A percentile compares a stretch with the other conserved stretches of the same genome.
These are phyloP conservation scores for Hyaloperonospora arabidopsidis DNA, from an alignment of 352 stramenopile species.

Conservation along the genomic window DNA sequence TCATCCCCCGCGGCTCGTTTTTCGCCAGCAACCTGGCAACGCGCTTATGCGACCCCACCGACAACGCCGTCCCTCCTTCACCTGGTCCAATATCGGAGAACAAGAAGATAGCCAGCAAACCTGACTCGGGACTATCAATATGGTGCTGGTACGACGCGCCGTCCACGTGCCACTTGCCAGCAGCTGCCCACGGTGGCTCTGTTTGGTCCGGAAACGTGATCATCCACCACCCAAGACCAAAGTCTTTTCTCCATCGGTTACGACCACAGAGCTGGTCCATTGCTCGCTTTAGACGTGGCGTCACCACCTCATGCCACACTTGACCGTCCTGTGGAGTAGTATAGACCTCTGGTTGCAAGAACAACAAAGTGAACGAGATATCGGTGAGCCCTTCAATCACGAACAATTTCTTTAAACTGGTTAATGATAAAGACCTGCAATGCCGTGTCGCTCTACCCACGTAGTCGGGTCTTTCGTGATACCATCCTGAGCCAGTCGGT, in stretches of 20 bases:
- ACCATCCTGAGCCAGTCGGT: constrained; percentile 28
- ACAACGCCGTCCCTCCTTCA: constrained; percentile 67
- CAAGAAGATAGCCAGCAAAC: constrained; percentile 72
- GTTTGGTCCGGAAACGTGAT: constrained; percentile 63
- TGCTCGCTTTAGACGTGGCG: constrained; percentile 35
- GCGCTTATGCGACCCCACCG: constrained; percentile 49
- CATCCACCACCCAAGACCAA: constrained; percentile 82
- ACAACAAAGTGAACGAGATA: too few relatives aligned
- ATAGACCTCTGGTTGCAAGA: constrained; percentile 36
- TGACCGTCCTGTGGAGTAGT: constrained; percentile 23
- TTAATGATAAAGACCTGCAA: constrained; percentile 28
- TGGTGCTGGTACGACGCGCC: constrained; percentile 68
- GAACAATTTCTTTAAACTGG: too few relatives aligned
- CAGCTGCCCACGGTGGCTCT: constrained; percentile 46
- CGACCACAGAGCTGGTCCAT: constrained; percentile 68
- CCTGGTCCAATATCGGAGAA: constrained; percentile 60
- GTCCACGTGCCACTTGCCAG: constrained; percentile 79
- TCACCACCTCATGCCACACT: constrained; percentile 43
- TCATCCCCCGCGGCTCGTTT: constrained; percentile 48
- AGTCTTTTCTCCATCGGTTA: constrained; percentile 42
- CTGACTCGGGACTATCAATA: constrained; percentile 57
- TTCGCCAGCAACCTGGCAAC: constrained; percentile 47
- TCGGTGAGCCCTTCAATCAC: too few relatives aligned
- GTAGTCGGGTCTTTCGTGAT: constrained; percentile 35
- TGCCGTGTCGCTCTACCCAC: constrained; percentile 54